Conservation (phyloP, 495 filamentous ascomycete species). For the Cairneyella variabilis region DNA sequence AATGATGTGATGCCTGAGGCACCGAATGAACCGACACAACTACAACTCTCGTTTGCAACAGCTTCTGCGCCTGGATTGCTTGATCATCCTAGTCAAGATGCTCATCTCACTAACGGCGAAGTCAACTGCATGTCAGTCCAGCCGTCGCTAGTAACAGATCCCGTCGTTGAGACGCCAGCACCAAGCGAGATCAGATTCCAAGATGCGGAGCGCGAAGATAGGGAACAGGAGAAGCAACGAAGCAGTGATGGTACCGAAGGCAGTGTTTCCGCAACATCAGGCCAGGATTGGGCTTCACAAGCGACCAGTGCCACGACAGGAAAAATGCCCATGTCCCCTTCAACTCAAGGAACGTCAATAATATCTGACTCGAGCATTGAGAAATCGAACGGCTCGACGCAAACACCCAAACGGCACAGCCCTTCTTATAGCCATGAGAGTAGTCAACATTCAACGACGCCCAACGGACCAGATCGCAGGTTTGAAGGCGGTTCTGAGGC, state of each 20-base stretch:
- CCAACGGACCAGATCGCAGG: not conserved
- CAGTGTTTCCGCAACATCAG: constrained; percentile 39
- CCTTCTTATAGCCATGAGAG: not conserved
- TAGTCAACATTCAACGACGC: not conserved
- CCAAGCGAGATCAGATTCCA: constrained; percentile 25
- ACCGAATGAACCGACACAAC: constrained; percentile 17
- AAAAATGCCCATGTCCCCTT: constrained; percentile 55
- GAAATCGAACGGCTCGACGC: not conserved
- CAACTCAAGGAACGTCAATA: constrained; percentile 55
- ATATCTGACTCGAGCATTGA: constrained; percentile 33
- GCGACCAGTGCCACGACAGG: constrained; percentile 52
- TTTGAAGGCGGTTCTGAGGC: not conserved
- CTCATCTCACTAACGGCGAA: constrained; percentile 2
- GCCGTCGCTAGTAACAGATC: constrained; percentile 20
- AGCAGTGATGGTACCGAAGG: constrained; percentile 48
- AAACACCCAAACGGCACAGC: constrained; percentile 9
- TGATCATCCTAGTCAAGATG: constrained; percentile 11
- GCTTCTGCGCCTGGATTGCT: constrained; percentile 14
- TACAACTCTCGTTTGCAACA: constrained; percentile 17
- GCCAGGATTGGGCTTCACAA: constrained; percentile 46
- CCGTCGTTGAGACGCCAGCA: constrained; percentile 4
- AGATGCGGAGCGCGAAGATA: not conserved
- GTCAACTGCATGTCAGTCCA: constrained; percentile 10
- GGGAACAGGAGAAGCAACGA: constrained; percentile 34
- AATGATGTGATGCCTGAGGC: constrained; percentile 6